phyloP scores from a whole-genome alignment of 371 early-diverging fungal species.

The Apophysomyces variabilis region DNA sequence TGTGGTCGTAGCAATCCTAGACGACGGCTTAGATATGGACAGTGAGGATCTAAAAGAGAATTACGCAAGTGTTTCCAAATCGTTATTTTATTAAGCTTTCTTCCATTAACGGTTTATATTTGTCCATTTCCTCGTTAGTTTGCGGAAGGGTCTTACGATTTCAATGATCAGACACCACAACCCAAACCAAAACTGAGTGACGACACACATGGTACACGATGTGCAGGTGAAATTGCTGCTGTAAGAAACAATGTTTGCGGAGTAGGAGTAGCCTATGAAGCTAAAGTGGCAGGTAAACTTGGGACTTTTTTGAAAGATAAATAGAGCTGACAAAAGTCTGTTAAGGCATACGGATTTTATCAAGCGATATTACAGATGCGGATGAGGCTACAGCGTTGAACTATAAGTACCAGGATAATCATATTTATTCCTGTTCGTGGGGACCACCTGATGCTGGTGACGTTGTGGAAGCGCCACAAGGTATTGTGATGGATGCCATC shows the following conservation, averaged over 20 bases:
- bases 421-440: slow-evolving; percentile 94
- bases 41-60: slow-evolving; percentile 84
- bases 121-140: slow-evolving; percentile 45
- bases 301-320: not conserved
- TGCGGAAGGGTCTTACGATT: slow-evolving; percentile 90
- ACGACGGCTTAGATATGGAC: slow-evolving; percentile 92
- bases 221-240: slow-evolving; percentile 98
- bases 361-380: slow-evolving; percentile 51
- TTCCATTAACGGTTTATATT: slow-evolving; percentile 1
- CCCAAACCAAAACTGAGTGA: slow-evolving; percentile 81
- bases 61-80: slow-evolving; percentile 67
- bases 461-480: slow-evolving; percentile 82
- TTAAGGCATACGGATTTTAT: slow-evolving; percentile 42
- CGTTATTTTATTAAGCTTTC: not conserved
- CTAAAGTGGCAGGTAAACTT: slow-evolving; percentile 79
- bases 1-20: slow-evolving; percentile 88
- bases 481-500: slow-evolving; percentile 80
- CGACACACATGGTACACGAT: slow-evolving; percentile 96
- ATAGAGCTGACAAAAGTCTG: not conserved
- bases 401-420: slow-evolving; percentile 79
- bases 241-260: slow-evolving; percentile 89
- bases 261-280: slow-evolving; percentile 90
- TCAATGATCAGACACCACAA: slow-evolving; percentile 76
- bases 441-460: slow-evolving; percentile 89
- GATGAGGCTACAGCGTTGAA: slow-evolving; percentile 89